Conservation (phyloP, 2,329 filamentous ascomycete species). For the Triangularia setosa region DNA sequence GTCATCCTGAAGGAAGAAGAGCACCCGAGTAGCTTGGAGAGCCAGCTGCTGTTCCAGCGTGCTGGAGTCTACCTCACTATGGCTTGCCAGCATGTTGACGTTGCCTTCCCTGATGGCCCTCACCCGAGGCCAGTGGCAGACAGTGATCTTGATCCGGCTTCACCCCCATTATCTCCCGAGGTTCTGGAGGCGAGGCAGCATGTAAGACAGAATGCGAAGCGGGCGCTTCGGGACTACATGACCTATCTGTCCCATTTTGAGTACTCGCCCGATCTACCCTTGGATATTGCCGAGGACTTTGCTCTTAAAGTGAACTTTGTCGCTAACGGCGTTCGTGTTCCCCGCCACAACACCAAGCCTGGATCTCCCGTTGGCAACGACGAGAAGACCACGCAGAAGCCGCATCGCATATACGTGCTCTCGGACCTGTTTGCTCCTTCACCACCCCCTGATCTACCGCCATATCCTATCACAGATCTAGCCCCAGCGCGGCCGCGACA, state of each 20-base stretch:
- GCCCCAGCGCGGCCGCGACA: constrained; percentile 17
- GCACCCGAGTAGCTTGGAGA: constrained; percentile 71
- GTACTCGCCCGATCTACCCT: constrained; percentile 68
- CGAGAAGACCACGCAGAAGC: constrained; percentile 9
- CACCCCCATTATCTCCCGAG: not conserved
- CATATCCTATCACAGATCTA: constrained; percentile 54
- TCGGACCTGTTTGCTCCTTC: constrained; percentile 68
- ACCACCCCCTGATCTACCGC: constrained; percentile 62
- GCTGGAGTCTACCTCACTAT: constrained; percentile 68
- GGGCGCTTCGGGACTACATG: constrained; percentile 70
- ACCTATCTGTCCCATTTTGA: constrained; percentile 70
- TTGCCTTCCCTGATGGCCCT: constrained; percentile 35
- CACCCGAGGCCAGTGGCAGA: not conserved
- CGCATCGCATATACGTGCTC: constrained; percentile 42
- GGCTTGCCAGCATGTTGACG: constrained; percentile 62
- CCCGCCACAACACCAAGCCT: constrained; percentile 12
- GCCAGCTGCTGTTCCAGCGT: constrained; percentile 72
- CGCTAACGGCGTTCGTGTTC: constrained; percentile 42
- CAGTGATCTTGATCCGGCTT: not conserved
- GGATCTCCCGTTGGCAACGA: constrained; percentile 14
- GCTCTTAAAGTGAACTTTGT: constrained; percentile 54
- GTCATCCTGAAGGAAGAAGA: constrained; percentile 41
- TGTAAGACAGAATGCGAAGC: constrained; percentile 71
- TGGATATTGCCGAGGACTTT: constrained; percentile 55
- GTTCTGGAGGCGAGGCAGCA: constrained; percentile 56